phyloP scores from a whole-genome alignment of 805 yeast species.

The Huiozyma naganishii region DNA sequence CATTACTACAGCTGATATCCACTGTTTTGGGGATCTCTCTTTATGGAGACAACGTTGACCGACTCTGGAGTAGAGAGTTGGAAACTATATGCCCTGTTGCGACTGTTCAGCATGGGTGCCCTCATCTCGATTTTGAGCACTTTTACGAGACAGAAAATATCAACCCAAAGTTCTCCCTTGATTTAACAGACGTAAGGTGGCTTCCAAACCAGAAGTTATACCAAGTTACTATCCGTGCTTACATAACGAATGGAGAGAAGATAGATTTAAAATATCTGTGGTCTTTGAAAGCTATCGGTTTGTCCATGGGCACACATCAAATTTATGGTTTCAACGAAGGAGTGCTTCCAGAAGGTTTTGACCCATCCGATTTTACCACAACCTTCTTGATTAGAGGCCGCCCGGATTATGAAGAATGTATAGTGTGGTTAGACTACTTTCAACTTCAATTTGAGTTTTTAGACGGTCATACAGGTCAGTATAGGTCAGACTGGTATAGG shows the following conservation, averaged over 20 bases:
- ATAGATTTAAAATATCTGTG: constrained; percentile 10
- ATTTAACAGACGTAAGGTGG: constrained; percentile 7
- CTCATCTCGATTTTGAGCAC: constrained; percentile 8
- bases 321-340: constrained; percentile 12
- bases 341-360: constrained; percentile 3
- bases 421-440: constrained; percentile 14
- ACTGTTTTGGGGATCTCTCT: neutral
- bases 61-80: neutral
- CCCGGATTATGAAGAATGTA: constrained; percentile 1
- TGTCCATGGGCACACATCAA: constrained; percentile 10
- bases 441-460: constrained; percentile 13
- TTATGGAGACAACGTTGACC: neutral
- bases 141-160: constrained; percentile 3
- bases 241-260: constrained; percentile 4
- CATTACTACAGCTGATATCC: neutral
- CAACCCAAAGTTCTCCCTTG: constrained; percentile 6
- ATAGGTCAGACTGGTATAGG: neutral
- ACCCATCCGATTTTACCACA: constrained; percentile 15
- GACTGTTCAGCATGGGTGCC: constrained; percentile 8
- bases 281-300: constrained; percentile 10
- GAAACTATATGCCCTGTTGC: neutral
- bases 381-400: constrained; percentile 12
- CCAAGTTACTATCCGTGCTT: constrained; percentile 13
- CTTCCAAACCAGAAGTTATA: constrained; percentile 6
- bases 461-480: constrained; percentile 1